Evolutionary conservation across 495 filamentous ascomycete species (phyloP).

Genomic region (Penicillium daleae): DNA sequence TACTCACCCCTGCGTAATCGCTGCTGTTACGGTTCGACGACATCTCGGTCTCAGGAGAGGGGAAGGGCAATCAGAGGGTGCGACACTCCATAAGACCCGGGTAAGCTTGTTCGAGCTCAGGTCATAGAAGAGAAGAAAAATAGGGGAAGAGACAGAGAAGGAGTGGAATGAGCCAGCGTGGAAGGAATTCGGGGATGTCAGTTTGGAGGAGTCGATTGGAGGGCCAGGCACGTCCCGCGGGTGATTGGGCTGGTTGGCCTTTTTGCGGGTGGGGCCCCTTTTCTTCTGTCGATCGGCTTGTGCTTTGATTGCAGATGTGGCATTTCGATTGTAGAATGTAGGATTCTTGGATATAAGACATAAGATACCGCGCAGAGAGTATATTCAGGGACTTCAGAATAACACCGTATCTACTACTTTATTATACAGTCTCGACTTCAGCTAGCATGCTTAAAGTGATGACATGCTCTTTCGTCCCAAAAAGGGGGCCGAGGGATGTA

Average conservation of each 20-base stretch:
- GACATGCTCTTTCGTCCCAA: background rate
- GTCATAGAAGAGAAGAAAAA: conserved; percentile 19
- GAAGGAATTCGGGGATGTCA: conserved; percentile 29
- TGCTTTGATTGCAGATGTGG: background rate
- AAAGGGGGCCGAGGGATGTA: conserved; percentile 1
- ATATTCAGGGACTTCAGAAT: background rate
- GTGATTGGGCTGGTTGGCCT: conserved; percentile 27
- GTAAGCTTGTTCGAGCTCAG: conserved; percentile 14
- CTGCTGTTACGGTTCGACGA: conserved; percentile 49
- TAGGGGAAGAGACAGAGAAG: background rate
- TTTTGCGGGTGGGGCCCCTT: conserved; percentile 13
- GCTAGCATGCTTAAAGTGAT: background rate
- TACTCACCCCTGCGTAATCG: conserved; percentile 56
- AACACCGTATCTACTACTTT: background rate
- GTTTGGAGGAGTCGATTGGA: conserved; percentile 29
- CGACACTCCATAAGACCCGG: conserved; percentile 29
- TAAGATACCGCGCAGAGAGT: background rate
- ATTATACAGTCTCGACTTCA: background rate
- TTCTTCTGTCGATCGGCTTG: background rate
- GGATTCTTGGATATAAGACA: conserved; percentile 5
- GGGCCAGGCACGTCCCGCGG: conserved; percentile 25
- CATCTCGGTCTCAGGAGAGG: conserved; percentile 29
- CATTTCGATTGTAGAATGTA: conserved; percentile 14
- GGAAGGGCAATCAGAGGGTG: conserved; percentile 22
- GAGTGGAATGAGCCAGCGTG: conserved; percentile 25